phyloP scores from a whole-genome alignment of 257 asterid species.

The Salvia rosmarinus region DNA sequence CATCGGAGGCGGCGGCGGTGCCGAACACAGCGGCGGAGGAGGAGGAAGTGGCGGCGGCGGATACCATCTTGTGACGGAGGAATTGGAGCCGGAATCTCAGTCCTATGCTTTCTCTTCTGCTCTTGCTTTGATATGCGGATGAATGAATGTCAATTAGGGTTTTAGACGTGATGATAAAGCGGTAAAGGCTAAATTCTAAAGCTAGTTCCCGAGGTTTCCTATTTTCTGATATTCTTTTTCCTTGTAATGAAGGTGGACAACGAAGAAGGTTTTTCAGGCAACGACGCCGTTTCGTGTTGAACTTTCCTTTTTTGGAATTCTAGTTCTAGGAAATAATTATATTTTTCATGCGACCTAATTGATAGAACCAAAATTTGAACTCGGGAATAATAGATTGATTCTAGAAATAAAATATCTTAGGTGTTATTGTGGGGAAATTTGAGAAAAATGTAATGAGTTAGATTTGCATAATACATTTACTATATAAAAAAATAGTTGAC shows the following conservation, averaged over 20 bases:
- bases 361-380: too few species aligned
- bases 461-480: background rate
- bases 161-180: conserved; percentile 19
- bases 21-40: conserved; percentile 44
- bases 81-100: conserved; percentile 47
- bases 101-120: conserved; percentile 59
- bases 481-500: background rate
- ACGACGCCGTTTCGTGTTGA: conserved; percentile 30
- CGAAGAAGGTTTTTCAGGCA: conserved; percentile 1
- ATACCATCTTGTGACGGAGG: conserved; percentile 53
- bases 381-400: background rate
- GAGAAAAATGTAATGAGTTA: too few species aligned
- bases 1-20: conserved; percentile 42
- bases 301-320: background rate
- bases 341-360: too few species aligned
- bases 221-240: background rate
- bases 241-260: background rate
- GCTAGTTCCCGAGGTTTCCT: conserved; percentile 26
- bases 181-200: background rate
- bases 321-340: too few species aligned
- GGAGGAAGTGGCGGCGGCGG: conserved; percentile 62
- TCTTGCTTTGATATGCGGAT: conserved; percentile 9
- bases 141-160: conserved; percentile 12
- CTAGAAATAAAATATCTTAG: background rate
- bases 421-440: background rate